A percentile compares a stretch with the other conserved stretches of the same genome.
phyloP scores from a whole-genome alignment of 2,329 filamentous ascomycete genomes.

The Aspergillus piperis region DNA sequence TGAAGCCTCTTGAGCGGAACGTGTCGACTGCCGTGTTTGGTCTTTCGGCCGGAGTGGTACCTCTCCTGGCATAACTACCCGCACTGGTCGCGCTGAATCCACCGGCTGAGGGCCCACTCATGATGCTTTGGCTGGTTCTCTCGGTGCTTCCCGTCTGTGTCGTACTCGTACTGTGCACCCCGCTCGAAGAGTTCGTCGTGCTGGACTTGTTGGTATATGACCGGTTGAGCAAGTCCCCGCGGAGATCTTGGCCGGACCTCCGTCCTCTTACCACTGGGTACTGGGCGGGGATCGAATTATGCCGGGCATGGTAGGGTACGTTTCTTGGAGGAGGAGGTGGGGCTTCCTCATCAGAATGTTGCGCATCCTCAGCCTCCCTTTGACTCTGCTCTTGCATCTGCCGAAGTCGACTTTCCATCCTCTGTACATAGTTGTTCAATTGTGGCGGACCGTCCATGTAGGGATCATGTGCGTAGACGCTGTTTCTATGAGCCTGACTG shows the following conservation, averaged over 20 bases:
- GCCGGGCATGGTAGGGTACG: constrained; percentile 44
- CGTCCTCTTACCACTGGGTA: constrained; percentile 41
- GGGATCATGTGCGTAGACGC: constrained; percentile 37
- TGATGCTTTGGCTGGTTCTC: constrained; percentile 79
- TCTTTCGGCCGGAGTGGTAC: constrained; percentile 46
- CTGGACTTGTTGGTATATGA: constrained; percentile 88
- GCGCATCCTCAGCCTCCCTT: constrained; percentile 52
- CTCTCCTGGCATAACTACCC: constrained; percentile 83
- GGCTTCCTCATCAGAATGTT: constrained; percentile 51
- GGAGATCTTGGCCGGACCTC: constrained; percentile 70
- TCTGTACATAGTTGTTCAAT: constrained; percentile 81
- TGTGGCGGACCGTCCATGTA: constrained; percentile 63
- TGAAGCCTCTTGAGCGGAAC: constrained; percentile 41
- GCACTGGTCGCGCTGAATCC: constrained; percentile 94
- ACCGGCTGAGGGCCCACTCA: constrained; percentile 90
- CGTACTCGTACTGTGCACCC: constrained; percentile 67
- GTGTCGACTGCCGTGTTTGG: constrained; percentile 48
- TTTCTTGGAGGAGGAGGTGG: constrained; percentile 65
- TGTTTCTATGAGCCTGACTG: constrained; percentile 55
- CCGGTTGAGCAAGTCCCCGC: constrained; percentile 68
- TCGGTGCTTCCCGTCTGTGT: constrained; percentile 69
- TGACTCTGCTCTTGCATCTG: constrained; percentile 63
- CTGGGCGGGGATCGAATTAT: constrained; percentile 44
- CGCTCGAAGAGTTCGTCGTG: constrained; percentile 74
- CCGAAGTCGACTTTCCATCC: constrained; percentile 83